Evolutionary conservation across 2,329 filamentous ascomycete species (phyloP).

Genomic region (Ophiostoma sp.): DNA sequence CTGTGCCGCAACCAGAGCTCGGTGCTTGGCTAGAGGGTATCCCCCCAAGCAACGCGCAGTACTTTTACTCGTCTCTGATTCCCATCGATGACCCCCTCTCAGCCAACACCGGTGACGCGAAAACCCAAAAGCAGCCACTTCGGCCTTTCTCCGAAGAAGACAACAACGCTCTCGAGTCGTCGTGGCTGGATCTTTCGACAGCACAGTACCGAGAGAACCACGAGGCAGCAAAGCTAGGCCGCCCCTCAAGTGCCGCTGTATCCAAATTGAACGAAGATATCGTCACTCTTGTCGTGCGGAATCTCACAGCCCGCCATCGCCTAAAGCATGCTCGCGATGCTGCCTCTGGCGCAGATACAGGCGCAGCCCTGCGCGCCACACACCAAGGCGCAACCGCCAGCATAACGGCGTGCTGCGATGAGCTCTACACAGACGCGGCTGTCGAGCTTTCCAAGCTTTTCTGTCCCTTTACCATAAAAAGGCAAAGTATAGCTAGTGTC

Average conservation of each 20-base stretch:
- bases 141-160: conserved; percentile 75
- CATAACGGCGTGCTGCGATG: conserved; percentile 45
- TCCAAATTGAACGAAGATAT: conserved; percentile 36
- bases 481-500: conserved; percentile 38
- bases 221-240: conserved; percentile 34
- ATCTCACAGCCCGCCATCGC: conserved; percentile 44
- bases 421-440: conserved; percentile 44
- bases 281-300: conserved; percentile 38
- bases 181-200: conserved; percentile 62
- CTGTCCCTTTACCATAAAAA: conserved; percentile 44
- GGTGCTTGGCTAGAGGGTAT: conserved; percentile 41
- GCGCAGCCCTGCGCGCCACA: conserved; percentile 23
- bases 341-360: conserved; percentile 33
- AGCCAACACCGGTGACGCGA: conserved; percentile 40
- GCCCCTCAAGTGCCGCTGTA: conserved; percentile 33
- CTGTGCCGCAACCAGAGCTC: conserved; percentile 39
- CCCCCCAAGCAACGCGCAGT: conserved; percentile 63
- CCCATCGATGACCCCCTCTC: conserved; percentile 88
- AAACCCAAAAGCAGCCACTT: conserved; percentile 52
- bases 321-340: conserved; percentile 42
- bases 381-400: conserved; percentile 24
- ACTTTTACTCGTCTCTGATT: conserved; percentile 78
- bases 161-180: conserved; percentile 71
- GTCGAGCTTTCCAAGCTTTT: conserved; percentile 46
- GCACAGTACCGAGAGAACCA: conserved; percentile 47